Base-by-base conservation (phyloP, 1,284 basidiomycete genomes). In the Gymnopus androsaceus region DNA sequence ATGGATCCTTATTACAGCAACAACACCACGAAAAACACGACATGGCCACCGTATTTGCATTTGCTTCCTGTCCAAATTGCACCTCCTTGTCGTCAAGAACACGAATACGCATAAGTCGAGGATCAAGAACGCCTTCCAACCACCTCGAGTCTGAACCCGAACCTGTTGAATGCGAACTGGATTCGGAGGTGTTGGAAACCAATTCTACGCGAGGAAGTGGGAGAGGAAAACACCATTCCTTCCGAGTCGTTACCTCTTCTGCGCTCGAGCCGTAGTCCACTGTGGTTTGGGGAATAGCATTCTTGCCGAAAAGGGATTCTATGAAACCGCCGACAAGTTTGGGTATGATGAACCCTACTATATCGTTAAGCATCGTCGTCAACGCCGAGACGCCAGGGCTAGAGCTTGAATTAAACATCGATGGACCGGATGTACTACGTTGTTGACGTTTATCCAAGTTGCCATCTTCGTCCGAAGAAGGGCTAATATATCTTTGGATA, bases 1-100 rank as follows among this genome's bases (percentile, higher is more conserved):
- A 48, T 21, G 19, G 33, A 36, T 48, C 46, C 5, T 9, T 21
- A 4, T n/a, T 21, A 17, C 12, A 36, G 12, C 46, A 48, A 12
- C 46, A 48, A 25, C 46, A 48, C 46, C 46, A 48, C 4, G 8
- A 33, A 25, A 48, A 48, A 34, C 46, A 48, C 19, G 46, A 36
- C 15, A 14, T 46, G n/a, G n/a, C n/a, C n/a, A n/a, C n/a, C n/a
- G n/a, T n/a, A 12, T 15, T 5, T 31, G 7, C 7, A 17, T 30
- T 17, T 33, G 30, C 30, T 30, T 48, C 23, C 46, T 21, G 12
- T 33, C 25, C 17, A 21, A 34, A 36, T 27, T 36, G 31, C 7
- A 48, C 33, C 9, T 34, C 17, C 46, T 37, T 34, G 33, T 48
- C 33, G 36, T 48, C 33, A 1, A 23, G 33, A 8, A 48, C 8